Base-by-base conservation (phyloP, 768 basidiomycete genomes). In the Trichaptum fuscoviolaceum region DNA sequence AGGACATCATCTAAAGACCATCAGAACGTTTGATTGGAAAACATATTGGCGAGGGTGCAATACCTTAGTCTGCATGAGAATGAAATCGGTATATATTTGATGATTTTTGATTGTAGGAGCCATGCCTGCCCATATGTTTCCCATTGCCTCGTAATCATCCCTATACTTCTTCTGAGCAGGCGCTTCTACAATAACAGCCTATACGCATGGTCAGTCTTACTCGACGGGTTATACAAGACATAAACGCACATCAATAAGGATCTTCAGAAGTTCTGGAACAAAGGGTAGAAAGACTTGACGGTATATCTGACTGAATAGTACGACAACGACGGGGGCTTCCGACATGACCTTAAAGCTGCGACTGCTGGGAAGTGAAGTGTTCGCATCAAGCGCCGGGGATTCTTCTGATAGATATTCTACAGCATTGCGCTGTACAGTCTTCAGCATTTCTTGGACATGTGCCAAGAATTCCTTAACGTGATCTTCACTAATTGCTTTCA, bases 271-370 rank as follows among this genome's bases (percentile, higher is more conserved):
- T 18, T 85, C 81, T 71, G 88, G 84, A 67, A 96, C 84, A 18
- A 87, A 81, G 1, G 87, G 80, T 17, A 83, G 78, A 63, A 93
- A 87, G 67, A 91, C 75, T 8, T 81, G 77, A 58, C 89, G 85
- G 70, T 93, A 90, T 52, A 86, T 84, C 76, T 98, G 96, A 68
- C 91, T 89, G 77, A 97, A 91, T 27, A 95, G 87, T 30, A 95
- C 92, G 74, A 96, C 87, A 15, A 93, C 88, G 81, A 96, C 90
- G 6, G 92, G 92, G 83, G 96, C 91, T 78, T 99, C 97, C 17
- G 92, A 89, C 12, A 98, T 80, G 10, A 97, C 91, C 77, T 97
- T 98, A 82, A 97, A 95, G 74, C 94, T 96, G 66, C 87, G 86
- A 65, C 89, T 85, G 61, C 90, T 88, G 8, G 87, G 87, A n/a